Evolutionary conservation across 176 grass and related monocot species (phyloP).

Genomic region (Eragrostis nindensis): DNA sequence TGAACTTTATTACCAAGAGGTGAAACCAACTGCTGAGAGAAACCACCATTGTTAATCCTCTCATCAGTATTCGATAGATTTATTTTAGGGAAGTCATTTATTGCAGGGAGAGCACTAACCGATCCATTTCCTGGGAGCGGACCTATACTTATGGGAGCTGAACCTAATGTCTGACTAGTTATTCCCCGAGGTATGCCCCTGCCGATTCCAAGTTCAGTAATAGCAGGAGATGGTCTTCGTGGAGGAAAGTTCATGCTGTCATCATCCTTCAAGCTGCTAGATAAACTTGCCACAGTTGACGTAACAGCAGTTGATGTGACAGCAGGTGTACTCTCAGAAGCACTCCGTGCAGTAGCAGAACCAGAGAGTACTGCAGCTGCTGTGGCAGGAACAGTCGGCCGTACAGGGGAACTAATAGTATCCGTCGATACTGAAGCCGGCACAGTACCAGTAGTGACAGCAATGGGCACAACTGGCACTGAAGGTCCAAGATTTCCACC

Average conservation of each 20-base stretch:
- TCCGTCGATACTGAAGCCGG: conserved; percentile 44
- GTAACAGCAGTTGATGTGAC: conserved; percentile 52
- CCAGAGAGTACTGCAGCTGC: conserved; percentile 55
- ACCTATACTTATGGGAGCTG: conserved; percentile 62
- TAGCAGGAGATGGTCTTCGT: conserved; percentile 71
- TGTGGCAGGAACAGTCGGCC: conserved; percentile 49
- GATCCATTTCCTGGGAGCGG: conserved; percentile 61
- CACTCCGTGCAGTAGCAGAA: conserved; percentile 56
- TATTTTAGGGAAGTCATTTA: conserved; percentile 61
- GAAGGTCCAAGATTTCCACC: conserved; percentile 47
- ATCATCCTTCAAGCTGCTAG: conserved; percentile 74
- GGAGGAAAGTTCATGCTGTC: conserved; percentile 71
- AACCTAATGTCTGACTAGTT: conserved; percentile 52
- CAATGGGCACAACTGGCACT: conserved; percentile 43
- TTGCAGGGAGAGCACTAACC: conserved; percentile 51
- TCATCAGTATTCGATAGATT: conserved; percentile 58
- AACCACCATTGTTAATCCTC: conserved; percentile 46
- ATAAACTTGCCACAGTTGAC: conserved; percentile 59
- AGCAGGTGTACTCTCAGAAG: conserved; percentile 58
- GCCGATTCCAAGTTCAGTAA: conserved; percentile 64
- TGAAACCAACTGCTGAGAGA: conserved; percentile 62
- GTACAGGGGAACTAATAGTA: conserved; percentile 59
- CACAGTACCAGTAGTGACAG: conserved; percentile 51
- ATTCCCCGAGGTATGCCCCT: conserved; percentile 67
- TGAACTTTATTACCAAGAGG: conserved; percentile 75